A percentile compares a stretch with the other conserved stretches of the same genome.
phyloP scores from a whole-genome alignment of 2,329 filamentous ascomycete species.

The Penicillium sp. region DNA sequence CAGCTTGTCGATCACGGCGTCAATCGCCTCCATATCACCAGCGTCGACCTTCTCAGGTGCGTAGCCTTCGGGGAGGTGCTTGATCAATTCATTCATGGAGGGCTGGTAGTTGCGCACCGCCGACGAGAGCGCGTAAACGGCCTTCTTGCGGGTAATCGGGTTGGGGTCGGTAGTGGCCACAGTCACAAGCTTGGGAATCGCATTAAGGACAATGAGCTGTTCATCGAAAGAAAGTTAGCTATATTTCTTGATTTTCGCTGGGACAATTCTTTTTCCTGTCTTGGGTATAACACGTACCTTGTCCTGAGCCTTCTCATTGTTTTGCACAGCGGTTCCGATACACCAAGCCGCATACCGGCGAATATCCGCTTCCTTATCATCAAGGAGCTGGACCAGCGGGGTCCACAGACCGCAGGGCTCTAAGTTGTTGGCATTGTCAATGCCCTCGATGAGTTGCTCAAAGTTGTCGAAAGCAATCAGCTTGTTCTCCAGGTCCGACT shows the following conservation, averaged over 20 bases:
- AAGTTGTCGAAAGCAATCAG: slow-evolving; percentile 90
- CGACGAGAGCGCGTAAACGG: slow-evolving; percentile 83
- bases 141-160: slow-evolving; percentile 74
- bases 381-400: slow-evolving; percentile 71
- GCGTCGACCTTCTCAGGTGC: slow-evolving; percentile 70
- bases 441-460: slow-evolving; percentile 83
- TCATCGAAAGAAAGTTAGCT: not conserved
- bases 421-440: slow-evolving; percentile 98
- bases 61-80: slow-evolving; percentile 62
- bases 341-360: slow-evolving; percentile 91
- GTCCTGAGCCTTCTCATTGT: slow-evolving; percentile 85
- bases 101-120: slow-evolving; percentile 88
- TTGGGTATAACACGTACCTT: slow-evolving; percentile 44
- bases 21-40: slow-evolving; percentile 80
- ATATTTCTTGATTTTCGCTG: not conserved
- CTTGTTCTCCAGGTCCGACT: slow-evolving; percentile 71
- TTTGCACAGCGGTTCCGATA: slow-evolving; percentile 91
- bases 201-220: slow-evolving; percentile 60
- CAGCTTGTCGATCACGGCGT: slow-evolving; percentile 69
- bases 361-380: slow-evolving; percentile 67
- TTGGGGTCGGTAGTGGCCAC: slow-evolving; percentile 62
- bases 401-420: slow-evolving; percentile 76
- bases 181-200: slow-evolving; percentile 67
- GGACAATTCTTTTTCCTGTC: not conserved
- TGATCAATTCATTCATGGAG: slow-evolving; percentile 63